Percentiles rank a stretch among this genome's conserved stretches.
phyloP scores from a whole-genome alignment of 345 rosid genomes.

The Rhodamnia rubescens region DNA sequence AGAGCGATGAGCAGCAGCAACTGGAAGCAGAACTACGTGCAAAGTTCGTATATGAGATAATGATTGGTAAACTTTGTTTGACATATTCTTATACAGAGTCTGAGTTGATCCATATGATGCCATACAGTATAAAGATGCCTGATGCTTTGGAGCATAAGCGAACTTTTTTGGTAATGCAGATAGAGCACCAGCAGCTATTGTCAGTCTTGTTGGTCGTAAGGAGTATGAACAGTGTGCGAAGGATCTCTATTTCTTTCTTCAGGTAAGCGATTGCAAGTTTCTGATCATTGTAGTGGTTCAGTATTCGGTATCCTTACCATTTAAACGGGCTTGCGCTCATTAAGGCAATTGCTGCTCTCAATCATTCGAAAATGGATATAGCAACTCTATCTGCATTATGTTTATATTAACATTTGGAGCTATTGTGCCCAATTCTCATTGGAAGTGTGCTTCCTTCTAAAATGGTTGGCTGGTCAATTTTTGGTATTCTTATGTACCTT shows the following conservation, averaged over 20 bases:
- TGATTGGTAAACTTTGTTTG: constrained; percentile 49
- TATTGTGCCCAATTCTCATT: background rate
- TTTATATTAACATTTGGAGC: background rate
- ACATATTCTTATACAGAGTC: background rate
- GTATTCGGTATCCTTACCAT: background rate
- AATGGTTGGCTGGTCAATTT: background rate
- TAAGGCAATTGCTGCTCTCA: background rate
- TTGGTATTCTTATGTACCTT: background rate
- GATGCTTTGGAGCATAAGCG: background rate
- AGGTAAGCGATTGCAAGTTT: constrained; percentile 32
- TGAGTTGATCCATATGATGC: background rate
- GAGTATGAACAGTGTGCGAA: constrained; percentile 87
- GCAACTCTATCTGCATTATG: background rate
- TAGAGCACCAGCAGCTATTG: constrained; percentile 75
- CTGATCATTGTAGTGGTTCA: background rate
- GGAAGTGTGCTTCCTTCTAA: background rate
- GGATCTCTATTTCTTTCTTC: constrained; percentile 91
- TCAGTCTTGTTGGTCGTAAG: constrained; percentile 78
- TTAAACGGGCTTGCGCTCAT: background rate
- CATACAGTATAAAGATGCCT: background rate
- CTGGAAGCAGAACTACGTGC: constrained; percentile 75
- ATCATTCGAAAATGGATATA: background rate
- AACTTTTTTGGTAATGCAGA: constrained; percentile 28
- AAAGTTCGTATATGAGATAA: constrained; percentile 79
- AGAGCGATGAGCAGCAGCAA: constrained; percentile 47